A percentile compares a stretch with the other conserved stretches of the same genome.
These are phyloP conservation scores for Harrya chromipes DNA, from an alignment of 768 basidiomycete species.

Conservation along the genomic window DNA sequence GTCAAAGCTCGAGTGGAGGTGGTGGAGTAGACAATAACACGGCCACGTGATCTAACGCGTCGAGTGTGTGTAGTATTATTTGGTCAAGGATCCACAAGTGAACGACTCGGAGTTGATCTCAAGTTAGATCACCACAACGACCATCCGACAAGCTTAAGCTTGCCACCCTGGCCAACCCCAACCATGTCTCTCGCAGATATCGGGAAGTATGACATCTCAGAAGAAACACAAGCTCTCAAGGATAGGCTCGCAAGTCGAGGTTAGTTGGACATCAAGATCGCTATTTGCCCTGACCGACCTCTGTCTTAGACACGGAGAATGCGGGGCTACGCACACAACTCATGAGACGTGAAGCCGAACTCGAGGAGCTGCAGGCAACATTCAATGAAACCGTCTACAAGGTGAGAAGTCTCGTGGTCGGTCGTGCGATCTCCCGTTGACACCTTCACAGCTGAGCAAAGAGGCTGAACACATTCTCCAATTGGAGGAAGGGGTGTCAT, in stretches of 20 bases:
- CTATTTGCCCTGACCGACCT: slow-evolving; percentile 5
- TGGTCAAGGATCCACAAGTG: slow-evolving; percentile 12
- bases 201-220: slow-evolving; percentile 39
- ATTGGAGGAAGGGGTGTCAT: slow-evolving; percentile 50
- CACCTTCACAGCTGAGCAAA: slow-evolving; percentile 43
- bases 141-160: slow-evolving; percentile 1
- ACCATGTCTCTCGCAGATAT: slow-evolving; percentile 39
- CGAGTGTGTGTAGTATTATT: slow-evolving; percentile 26
- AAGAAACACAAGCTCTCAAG: slow-evolving; percentile 36
- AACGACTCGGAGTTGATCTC: too few relatives aligned
- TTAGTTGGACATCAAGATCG: slow-evolving; percentile 12
- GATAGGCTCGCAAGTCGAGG: slow-evolving; percentile 37
- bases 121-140: background rate
- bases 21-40: slow-evolving; percentile 14
- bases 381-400: slow-evolving; percentile 38
- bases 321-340: slow-evolving; percentile 34
- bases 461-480: slow-evolving; percentile 56
- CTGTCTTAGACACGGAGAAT: slow-evolving; percentile 33
- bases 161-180: slow-evolving; percentile 10
- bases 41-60: slow-evolving; percentile 34
- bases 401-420: slow-evolving; percentile 20
- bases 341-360: slow-evolving; percentile 36
- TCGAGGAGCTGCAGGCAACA: slow-evolving; percentile 31
- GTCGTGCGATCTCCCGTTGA: slow-evolving; percentile 5
- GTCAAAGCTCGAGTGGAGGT: slow-evolving; percentile 8